Evolutionary conservation across 306 rosid species (phyloP).

Genomic region (Dalbergia oliveri): DNA sequence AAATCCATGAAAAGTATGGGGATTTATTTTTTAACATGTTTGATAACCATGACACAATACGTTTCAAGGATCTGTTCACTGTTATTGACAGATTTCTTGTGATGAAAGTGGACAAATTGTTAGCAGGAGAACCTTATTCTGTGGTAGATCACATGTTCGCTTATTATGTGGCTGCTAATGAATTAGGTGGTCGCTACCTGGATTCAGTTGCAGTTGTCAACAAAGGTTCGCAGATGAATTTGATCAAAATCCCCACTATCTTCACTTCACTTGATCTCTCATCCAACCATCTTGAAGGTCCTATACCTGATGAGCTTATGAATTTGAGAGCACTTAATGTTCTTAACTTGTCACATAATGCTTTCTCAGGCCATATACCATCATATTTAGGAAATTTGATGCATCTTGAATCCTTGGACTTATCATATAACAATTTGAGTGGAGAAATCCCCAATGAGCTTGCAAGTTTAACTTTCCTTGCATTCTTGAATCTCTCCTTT

Average conservation of each 20-base stretch:
- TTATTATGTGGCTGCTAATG: neutral
- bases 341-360: neutral
- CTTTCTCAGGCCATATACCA: slow-evolving; percentile 23
- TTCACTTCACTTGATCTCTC: slow-evolving; percentile 35
- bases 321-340: too few species aligned
- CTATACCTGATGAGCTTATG: too few species aligned
- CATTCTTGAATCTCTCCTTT: too few species aligned
- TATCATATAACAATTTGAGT: too few species aligned
- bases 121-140: neutral
- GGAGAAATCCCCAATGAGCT: too few species aligned
- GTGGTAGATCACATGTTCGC: neutral
- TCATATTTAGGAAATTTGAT: slow-evolving; percentile 23
- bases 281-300: neutral
- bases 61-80: neutral
- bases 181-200: slow-evolving; percentile 9
- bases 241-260: neutral
- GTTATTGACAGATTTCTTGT: neutral
- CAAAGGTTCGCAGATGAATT: neutral
- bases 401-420: too few species aligned
- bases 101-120: neutral
- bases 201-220: too few species aligned
- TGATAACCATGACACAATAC: neutral
- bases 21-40: neutral
- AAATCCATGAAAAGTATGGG: neutral
- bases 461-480: too few species aligned